Conservation (phyloP, 2,329 filamentous ascomycete species). For the Calonectria naviculata region DNA sequence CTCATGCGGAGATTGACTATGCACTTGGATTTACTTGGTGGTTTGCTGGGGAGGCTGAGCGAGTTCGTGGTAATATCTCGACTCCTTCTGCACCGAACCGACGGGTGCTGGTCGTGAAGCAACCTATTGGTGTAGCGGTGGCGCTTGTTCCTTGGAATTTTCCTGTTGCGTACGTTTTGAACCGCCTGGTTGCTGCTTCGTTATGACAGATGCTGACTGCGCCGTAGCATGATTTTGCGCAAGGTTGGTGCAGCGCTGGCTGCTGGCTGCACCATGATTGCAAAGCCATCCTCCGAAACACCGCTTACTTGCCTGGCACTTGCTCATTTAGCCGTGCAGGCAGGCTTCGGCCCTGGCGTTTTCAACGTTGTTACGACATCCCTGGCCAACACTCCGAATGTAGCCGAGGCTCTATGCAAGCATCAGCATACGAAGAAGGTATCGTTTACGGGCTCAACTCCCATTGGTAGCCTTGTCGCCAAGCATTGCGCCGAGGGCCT, state of each 20-base stretch:
- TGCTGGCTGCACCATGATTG: constrained; percentile 80
- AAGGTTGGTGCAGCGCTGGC: constrained; percentile 68
- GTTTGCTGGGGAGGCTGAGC: constrained; percentile 62
- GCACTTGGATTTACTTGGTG: constrained; percentile 64
- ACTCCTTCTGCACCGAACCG: constrained; percentile 59
- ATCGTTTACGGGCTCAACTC: constrained; percentile 81
- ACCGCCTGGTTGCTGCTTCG: constrained; percentile 45
- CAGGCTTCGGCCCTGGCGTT: constrained; percentile 80
- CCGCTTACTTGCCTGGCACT: constrained; percentile 78
- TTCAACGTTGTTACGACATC: constrained; percentile 64
- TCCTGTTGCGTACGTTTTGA: constrained; percentile 21
- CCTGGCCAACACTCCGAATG: constrained; percentile 54
- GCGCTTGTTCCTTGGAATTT: too few relatives aligned
- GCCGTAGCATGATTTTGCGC: constrained; percentile 70
- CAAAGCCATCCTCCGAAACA: constrained; percentile 79
- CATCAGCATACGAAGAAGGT: constrained; percentile 68
- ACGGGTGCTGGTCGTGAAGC: constrained; percentile 76
- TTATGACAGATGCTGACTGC: too few relatives aligned
- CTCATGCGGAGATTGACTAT: constrained; percentile 66
- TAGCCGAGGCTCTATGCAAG: constrained; percentile 58
- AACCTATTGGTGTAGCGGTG: constrained; percentile 33
- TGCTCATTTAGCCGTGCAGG: constrained; percentile 73
- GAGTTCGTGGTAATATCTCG: constrained; percentile 64
- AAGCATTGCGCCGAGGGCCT: constrained; percentile 68
- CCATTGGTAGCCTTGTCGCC: constrained; percentile 74